These are phyloP conservation scores for Eleusine indica DNA, from an alignment of 176 grass and related monocot species.

Conservation along the genomic window DNA sequence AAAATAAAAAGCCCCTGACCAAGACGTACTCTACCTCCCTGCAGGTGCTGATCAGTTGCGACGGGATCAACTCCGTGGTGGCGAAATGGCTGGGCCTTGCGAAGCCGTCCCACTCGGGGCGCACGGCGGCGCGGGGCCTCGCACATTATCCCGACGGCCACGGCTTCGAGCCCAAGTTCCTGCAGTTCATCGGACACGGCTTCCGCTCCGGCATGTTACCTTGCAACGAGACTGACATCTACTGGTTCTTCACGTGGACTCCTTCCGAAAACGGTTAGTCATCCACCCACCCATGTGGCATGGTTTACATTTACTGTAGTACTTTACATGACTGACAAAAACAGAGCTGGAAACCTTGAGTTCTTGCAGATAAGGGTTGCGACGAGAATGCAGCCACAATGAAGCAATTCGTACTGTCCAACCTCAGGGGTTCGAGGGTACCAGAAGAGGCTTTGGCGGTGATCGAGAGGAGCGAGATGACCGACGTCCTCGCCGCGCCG, in stretches of 20 bases:
- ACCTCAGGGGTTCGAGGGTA: constrained; percentile 32
- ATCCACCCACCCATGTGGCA: not conserved
- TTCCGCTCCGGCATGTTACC: constrained; percentile 51
- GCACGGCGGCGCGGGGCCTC: constrained; percentile 57
- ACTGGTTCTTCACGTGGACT: constrained; percentile 83
- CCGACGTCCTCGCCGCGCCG: constrained; percentile 46
- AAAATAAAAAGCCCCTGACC: no score
- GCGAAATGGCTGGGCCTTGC: constrained; percentile 61
- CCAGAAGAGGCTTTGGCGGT: constrained; percentile 37
- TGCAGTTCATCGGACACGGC: constrained; percentile 48
- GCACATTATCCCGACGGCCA: constrained; percentile 51
- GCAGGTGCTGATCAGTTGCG: constrained; percentile 70
- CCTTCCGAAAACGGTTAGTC: constrained; percentile 30
- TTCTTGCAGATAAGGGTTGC: constrained; percentile 32
- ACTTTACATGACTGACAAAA: not conserved
- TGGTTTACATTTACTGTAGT: no score
- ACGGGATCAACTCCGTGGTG: constrained; percentile 78
- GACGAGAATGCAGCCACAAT: constrained; percentile 41
- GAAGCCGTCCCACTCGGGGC: constrained; percentile 48
- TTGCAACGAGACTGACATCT: constrained; percentile 52
- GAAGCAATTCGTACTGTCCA: constrained; percentile 51
- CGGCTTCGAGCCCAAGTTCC: constrained; percentile 52
- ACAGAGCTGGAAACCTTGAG: no score
- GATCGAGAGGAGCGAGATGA: constrained; percentile 58
- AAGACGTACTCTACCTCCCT: not conserved